Evolutionary conservation across 2,329 filamentous ascomycete genomes (phyloP).

Genomic region (Alternaria rosae): DNA sequence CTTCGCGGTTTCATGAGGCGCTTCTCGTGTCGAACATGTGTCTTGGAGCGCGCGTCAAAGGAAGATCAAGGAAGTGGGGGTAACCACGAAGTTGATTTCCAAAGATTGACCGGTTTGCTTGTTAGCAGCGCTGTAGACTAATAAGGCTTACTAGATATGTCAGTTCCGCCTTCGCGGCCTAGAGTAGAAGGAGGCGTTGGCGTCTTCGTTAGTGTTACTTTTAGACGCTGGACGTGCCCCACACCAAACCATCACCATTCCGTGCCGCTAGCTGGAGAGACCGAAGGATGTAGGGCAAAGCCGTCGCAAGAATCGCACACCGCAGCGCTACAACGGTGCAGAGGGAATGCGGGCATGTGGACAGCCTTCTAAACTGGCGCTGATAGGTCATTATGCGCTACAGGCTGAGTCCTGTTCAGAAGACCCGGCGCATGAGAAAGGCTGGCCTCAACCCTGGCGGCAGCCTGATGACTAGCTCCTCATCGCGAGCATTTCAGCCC

Average conservation of each 20-base stretch:
- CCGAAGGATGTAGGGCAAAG: conserved; percentile 2
- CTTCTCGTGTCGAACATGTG: conserved; percentile 13
- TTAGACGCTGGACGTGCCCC: conserved; percentile 11
- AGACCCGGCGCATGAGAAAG: conserved; percentile 28
- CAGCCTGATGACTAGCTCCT: conserved; percentile 42
- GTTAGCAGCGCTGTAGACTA: background rate
- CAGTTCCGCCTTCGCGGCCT: conserved; percentile 6
- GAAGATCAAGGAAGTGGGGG: background rate
- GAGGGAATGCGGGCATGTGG: conserved; percentile 13
- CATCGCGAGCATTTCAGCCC: conserved; percentile 35
- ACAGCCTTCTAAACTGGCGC: conserved; percentile 12
- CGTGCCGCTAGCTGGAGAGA: background rate
- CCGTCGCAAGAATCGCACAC: conserved; percentile 8
- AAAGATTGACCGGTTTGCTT: conserved; percentile 1
- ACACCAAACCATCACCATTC: conserved; percentile 10
- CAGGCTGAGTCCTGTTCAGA: conserved; percentile 22
- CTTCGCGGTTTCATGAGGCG: conserved; percentile 28
- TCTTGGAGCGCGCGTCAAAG: conserved; percentile 10
- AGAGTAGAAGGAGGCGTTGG: conserved; percentile 7
- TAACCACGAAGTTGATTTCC: conserved; percentile 9
- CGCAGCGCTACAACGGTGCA: conserved; percentile 3
- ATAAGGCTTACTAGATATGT: background rate
- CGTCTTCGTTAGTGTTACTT: conserved; percentile 10
- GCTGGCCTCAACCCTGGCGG: conserved; percentile 29
- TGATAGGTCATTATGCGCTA: conserved; percentile 6